Base-by-base conservation (phyloP, 1,284 basidiomycete genomes). In the Ustilago xerochloae region DNA sequence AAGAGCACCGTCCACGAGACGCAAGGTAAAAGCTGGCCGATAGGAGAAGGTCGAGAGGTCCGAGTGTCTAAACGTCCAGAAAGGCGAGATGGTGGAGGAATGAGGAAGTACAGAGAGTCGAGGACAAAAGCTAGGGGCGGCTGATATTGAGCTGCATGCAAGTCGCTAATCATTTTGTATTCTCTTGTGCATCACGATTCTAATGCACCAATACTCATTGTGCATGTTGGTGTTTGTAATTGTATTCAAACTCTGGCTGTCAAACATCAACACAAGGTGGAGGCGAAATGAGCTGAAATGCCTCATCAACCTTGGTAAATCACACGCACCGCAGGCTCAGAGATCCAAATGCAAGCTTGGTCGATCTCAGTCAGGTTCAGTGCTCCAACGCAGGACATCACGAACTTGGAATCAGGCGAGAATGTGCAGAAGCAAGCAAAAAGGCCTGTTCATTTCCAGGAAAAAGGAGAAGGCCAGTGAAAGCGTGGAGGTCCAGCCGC, bases 1-100 rank as follows among this genome's bases (percentile, higher is more conserved):
- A 13, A 6, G 28, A 26, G n/a, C 15, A 9, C 1, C 15, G 29
- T 15, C 8, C 6, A 26, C 35, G 13, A 20, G 29, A 33, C 12
- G 33, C 3, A 22, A 32, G 22, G 8, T 20, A 43, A 43, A 45
- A 35, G 33, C 33, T 47, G 22, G 26, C 7, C 28, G 55, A 57
- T 49, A 49, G 55, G 55, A 57, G 55, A 15, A 26, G 35, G 55
- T 26, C 35, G 24, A 57, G 35, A 41, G 55, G 46, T 28, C 39
- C 55, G 55, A 49, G 55, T 39, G 36, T 36, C 33, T n/a, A 45
- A n/a, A 33, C 26, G 36, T n/a, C 24, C 16, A 20, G n/a, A n/a
- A 9, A 18, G 10, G 26, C 7, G 4, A 29, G 24, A 33, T 46
- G 47, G 4, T 30, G 15, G 12, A 35, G 47, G 10, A 48, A 15